Evolutionary conservation across 129 eudicot species (phyloP), one percentile per base, ranked within the genome.

Genomic region (Tanacetum coccineum): DNA sequence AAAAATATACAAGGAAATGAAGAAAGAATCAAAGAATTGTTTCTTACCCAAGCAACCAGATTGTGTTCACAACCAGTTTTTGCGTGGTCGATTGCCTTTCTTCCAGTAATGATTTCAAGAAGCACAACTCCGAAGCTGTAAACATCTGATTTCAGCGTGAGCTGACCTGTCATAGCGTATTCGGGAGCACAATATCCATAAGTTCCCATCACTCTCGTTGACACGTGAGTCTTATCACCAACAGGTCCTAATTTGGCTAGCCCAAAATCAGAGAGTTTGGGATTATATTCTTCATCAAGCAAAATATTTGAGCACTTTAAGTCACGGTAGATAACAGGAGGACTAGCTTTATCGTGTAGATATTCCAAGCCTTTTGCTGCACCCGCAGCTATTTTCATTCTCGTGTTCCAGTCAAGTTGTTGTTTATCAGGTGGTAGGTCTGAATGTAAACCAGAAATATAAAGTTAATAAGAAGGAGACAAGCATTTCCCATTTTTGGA

Each of bases 381-480:
- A 28, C 91, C 95, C 0, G 95, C 95, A 64, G 90, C 95, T 81
- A 87, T 87, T 78, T 87, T 87, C 95, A 87, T 87, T 76, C 95
- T 74, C 9, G 90, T 87, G 81, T 80, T 84, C 95, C 95, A 87
- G 70, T 87, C 91, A 30, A 87, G 91, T 65, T 67, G 83, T 60
- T 78, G 79, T 74, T 72, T 82, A 71, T 82, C 95, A 12, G 90
- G 87, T 2, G 87, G 78, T 13, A 84, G 87, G 17, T 87, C 95
- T 87, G 79, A 48, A 75, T 22, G 36, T 25, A 51, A 63, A 11
- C 12, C 64, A 63, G 13, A 63, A 21, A n/a, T 15, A 51, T 8
- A 50, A 59, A 59, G 8, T 25, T 14, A 50, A 53, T 10, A 46
- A 62, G 2, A 10, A 36, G n/a, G 50, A 32, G 36, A 48, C 59